These are phyloP conservation scores for Bolboschoenus planiculmis DNA, from an alignment of 176 grass and related monocot genomes.

Conservation along the genomic window DNA sequence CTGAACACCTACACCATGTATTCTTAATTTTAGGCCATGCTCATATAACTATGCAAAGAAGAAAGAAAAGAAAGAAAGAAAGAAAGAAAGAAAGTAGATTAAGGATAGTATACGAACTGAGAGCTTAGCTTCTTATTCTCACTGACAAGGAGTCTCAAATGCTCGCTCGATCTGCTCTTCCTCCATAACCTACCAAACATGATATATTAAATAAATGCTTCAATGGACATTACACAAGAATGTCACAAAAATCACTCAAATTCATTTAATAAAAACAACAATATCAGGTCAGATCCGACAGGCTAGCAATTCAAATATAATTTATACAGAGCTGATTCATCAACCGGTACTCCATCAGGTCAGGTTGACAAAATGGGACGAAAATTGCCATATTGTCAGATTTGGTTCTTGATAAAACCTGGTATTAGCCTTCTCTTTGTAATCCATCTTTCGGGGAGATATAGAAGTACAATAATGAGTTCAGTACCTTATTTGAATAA, in stretches of 20 bases:
- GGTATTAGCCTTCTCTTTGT: not conserved
- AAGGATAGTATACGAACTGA: not conserved
- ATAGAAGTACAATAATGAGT: not conserved
- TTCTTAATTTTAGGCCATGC: not conserved
- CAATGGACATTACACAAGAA: not conserved
- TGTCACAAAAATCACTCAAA: not conserved
- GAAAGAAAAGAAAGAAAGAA: too few species aligned
- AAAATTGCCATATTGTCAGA: not conserved
- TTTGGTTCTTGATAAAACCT: not conserved
- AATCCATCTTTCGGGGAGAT: not conserved
- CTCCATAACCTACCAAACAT: not conserved
- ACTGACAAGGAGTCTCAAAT: not conserved
- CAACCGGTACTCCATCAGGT: not conserved
- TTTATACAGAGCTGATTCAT: not conserved
- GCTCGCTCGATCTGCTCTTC: not conserved
- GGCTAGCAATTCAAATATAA: not conserved
- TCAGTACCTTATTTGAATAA: not conserved
- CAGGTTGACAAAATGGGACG: not conserved
- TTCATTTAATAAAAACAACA: not conserved
- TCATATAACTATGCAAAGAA: too few species aligned
- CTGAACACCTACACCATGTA: constrained; percentile 1
- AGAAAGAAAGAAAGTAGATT: too few species aligned
- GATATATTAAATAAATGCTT: not conserved
- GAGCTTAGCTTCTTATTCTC: constrained; percentile 1
- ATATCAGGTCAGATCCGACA: not conserved